Base-by-base conservation (phyloP, 2,329 filamentous ascomycete genomes). In the Hypoxylon sp. region DNA sequence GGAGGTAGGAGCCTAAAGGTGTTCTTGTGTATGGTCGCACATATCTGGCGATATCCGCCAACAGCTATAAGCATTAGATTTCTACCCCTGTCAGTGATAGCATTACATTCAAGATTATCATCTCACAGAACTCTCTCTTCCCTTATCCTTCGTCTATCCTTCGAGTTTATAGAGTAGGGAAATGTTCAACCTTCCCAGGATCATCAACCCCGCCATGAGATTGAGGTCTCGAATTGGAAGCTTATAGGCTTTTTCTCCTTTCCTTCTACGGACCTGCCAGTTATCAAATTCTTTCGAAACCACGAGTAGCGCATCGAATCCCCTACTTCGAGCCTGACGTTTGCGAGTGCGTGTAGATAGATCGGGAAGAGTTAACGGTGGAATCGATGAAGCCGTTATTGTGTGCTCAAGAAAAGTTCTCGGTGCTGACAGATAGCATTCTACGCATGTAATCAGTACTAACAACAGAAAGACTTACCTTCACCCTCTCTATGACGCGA, bases 1-100 rank as follows among this genome's bases (percentile, higher is more conserved):
- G 81, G 80, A 88, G 78, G 87, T 86, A 35, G 86, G 87, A 47
- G 73, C 54, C 59, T 77, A 69, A 54, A 31, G 33, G 24, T 19
- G 55, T 19, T 62, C 17, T 46, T 56, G 50, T 66, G 63, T 68
- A 61, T 63, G 60, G 53, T 71, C 29, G 63, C 14, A 51, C 29
- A 33, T 55, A 26, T 58, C n/a, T 47, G 17, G 65, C 62, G 65
- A 70, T 72, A 17, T 57, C 47, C 48, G 60, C 58, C 58, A 54
- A 68, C 63, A 55, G 61, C 55, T 62, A 60, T 55, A 59, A 46
- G 56, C 63, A 50, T 67, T 74, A 73, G 71, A 73, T 66, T 73
- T 69, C 42, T 53, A 39, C 29, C 64, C 58, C 59, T 26, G 14
- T 33, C 31, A 31, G 63, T 46, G 11, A 42, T 31, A 50, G 31